Base-by-base conservation (phyloP, 1,139 yeast genomes). In the Tardiomyces depauwii region DNA sequence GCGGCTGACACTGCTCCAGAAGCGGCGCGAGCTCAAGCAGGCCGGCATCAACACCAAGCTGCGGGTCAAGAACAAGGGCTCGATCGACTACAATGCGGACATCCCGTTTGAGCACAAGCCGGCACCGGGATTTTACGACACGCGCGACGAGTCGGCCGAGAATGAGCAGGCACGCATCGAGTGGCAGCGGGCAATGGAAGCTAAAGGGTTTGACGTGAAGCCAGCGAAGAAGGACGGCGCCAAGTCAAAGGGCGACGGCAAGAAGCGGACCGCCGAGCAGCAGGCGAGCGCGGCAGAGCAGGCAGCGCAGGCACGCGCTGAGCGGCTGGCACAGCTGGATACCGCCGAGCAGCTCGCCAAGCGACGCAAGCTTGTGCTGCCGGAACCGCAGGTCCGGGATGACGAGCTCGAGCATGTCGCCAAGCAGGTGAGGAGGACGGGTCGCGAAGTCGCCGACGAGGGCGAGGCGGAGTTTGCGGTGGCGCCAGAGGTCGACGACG, bases 1-100 rank as follows among this genome's bases (percentile, higher is more conserved):
- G 55, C 67, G 95, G 40, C 71, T 87, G 18, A 87, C 96, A 0
- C 66, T 82, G 48, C 61, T 89, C 14, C 95, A 88, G 55, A 84
- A 82, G 55, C 71, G 96, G 51, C 69, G 96, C 51, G 96, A 88
- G 55, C 68, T 88, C 58, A 85, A 86, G 58, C 85, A 83, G 42
- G 93, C 95, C 0, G 96, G 96, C 1, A 75, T 86, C 21, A 79
- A 76, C 43, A 72, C 79, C 1, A 72, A 73, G 52, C 61, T 76
- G 49, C 74, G 71, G 19, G 32, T 21, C 18, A 3, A 52, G 76
- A 70, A 55, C 39, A 82, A 81, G 55, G 55, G 53, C 14, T 60
- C 57, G 27, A 77, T 85, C 60, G 96, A 89, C 61, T 87, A 86
- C 60, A 84, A 81, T 60, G 82, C 78, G 1, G 96, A 85, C 56